Percentiles rank a stretch among this genome's conserved stretches.
These are phyloP conservation scores for Antitrichia curtipendula DNA, from an alignment of 225 moss, liverwort and hornwort species.

Conservation along the genomic window DNA sequence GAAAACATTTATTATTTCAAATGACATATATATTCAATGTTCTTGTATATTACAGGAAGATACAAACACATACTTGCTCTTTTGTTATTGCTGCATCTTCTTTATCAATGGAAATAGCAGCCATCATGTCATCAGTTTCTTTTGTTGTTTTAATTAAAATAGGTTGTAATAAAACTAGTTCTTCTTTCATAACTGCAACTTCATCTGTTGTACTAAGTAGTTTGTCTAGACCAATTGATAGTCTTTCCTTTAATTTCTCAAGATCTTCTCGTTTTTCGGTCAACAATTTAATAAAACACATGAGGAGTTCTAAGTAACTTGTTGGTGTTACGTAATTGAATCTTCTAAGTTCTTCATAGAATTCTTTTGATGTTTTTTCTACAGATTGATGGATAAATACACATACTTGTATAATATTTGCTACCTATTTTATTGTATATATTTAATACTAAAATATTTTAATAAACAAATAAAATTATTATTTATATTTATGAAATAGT, in stretches of 20 bases:
- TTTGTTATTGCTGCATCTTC: conserved; percentile 62
- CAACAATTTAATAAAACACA: conserved; percentile 61
- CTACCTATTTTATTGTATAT: neutral
- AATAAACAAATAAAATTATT: no score
- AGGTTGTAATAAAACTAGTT: conserved; percentile 47
- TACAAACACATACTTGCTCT: conserved; percentile 1
- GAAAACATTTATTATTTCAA: neutral
- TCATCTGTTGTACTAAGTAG: conserved; percentile 49
- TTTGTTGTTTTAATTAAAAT: conserved; percentile 63
- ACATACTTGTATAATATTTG: conserved; percentile 33
- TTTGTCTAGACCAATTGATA: conserved; percentile 70
- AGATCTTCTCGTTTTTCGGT: conserved; percentile 51
- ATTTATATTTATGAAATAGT: neutral
- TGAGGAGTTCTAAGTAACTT: conserved; percentile 82
- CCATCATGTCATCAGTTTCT: conserved; percentile 93
- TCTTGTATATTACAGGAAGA: neutral
- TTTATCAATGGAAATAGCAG: conserved; percentile 55
- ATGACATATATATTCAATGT: neutral
- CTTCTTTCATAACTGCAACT: conserved; percentile 60
- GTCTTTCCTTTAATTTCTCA: conserved; percentile 54
- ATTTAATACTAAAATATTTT: accelerated
- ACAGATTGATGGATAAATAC: conserved; percentile 87
- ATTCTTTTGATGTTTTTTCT: conserved; percentile 57
- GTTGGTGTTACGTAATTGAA: conserved; percentile 85
- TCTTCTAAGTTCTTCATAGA: conserved; percentile 58